phyloP scores from a whole-genome alignment of 805 yeast genomes.

The Aciculoconidium aculeatum region DNA sequence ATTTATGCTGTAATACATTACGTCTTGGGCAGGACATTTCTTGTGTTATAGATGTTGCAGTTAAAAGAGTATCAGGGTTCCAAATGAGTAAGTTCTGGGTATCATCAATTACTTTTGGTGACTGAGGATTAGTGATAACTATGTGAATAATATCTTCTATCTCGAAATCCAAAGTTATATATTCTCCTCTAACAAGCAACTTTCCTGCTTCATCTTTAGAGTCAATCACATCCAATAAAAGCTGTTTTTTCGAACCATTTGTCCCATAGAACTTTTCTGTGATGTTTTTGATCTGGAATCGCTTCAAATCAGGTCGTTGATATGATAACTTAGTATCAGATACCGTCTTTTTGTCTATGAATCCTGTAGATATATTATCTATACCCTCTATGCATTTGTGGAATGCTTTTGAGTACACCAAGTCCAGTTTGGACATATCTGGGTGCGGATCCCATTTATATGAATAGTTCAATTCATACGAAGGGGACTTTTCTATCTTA shows the following conservation, averaged over 20 bases:
- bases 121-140: constrained; percentile 38
- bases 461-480: too few species aligned
- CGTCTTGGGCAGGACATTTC: constrained; percentile 69
- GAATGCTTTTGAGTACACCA: constrained; percentile 11
- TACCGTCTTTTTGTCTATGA: too few species aligned
- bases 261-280: constrained; percentile 24
- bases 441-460: too few species aligned
- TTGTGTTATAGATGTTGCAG: constrained; percentile 79
- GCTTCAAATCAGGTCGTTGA: constrained; percentile 39
- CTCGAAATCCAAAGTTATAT: constrained; percentile 45
- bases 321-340: constrained; percentile 29
- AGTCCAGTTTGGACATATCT: too few species aligned
- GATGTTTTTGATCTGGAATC: constrained; percentile 41
- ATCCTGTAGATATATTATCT: too few species aligned
- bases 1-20: constrained; percentile 53
- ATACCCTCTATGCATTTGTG: constrained; percentile 7
- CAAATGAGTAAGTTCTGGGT: constrained; percentile 61
- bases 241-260: constrained; percentile 38
- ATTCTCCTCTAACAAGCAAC: constrained; percentile 56
- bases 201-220: constrained; percentile 25
- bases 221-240: constrained; percentile 48
- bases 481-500: constrained; percentile 6
- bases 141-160: constrained; percentile 58
- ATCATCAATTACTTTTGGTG: constrained; percentile 46
- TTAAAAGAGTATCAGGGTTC: constrained; percentile 76